Conservation (phyloP, 331 rosid genomes). For the Rosa hybrid region DNA sequence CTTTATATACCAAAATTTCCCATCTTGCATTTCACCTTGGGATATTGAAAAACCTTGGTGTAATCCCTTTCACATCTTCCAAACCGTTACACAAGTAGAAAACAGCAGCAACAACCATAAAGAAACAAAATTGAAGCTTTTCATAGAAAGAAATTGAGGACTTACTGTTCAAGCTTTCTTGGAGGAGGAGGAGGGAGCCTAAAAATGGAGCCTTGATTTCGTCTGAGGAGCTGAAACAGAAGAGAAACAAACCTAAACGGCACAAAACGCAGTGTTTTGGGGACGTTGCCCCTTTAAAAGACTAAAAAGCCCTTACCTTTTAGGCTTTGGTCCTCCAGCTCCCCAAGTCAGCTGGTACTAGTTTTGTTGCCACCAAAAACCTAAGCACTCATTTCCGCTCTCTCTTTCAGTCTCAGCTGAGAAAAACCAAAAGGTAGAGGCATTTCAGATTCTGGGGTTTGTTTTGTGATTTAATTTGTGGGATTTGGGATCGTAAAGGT, state of each 20-base stretch:
- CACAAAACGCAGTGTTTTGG: not conserved
- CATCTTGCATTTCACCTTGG: not conserved
- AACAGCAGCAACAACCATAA: not conserved
- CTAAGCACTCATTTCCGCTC: not conserved
- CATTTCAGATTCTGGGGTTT: not conserved
- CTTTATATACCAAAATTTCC: too few relatives aligned
- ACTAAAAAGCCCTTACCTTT: not conserved
- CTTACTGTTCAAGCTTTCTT: not conserved
- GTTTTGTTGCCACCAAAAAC: not conserved
- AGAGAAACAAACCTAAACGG: not conserved
- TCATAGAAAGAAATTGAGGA: not conserved
- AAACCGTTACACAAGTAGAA: not conserved
- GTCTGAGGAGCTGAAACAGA: not conserved
- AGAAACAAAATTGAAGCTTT: not conserved
- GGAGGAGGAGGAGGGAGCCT: not conserved
- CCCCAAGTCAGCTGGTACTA: not conserved
- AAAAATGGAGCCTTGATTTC: not conserved
- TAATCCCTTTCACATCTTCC: not conserved
- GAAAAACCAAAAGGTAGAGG: not conserved
- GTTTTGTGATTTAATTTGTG: not conserved
- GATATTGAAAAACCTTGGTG: not conserved
- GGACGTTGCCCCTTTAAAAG: not conserved
- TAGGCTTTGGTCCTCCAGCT: not conserved
- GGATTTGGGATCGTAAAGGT: not conserved
- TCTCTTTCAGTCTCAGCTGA: not conserved